Base-by-base conservation (phyloP, 1,284 basidiomycete species). In the Sparassis latifolia region DNA sequence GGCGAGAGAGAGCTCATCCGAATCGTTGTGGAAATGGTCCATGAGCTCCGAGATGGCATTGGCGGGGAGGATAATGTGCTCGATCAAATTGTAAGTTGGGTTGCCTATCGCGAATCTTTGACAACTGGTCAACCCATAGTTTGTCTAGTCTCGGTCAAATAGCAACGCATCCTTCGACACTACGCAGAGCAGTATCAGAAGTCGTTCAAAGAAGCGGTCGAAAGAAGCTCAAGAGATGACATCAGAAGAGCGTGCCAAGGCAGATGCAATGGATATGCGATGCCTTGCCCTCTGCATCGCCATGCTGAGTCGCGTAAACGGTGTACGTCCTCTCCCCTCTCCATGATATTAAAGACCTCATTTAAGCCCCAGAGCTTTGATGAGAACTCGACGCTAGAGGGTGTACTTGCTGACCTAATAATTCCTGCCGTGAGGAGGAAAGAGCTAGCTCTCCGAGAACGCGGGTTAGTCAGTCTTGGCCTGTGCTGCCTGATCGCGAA, bases 1-100 rank as follows among this genome's bases (percentile, higher is more conserved):
- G 87, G 80, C 33, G 95, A 99, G 69, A 77, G 86, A 7, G 96
- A 98, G 64, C 79, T 98, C 45, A 93, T 98, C 64, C 85, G 92
- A 1, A 83, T 99, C 33, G 85, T 97, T 2, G 95, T 98, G 28
- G 96, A 99, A 62, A 85, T 97, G 29, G 85, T 97, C 3, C 87
- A 94, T 48, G 89, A 92, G 54, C 74, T 96, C 10, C 77, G 92
- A 10, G 88, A 91, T 59, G 70, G 72, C 1, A 77, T 79, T 28
- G 77, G 79, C 3, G 79, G 80, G 4, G 75, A 77, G 12, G 72
- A 69, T 5, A 61, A 52, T 29, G 7, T 28, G 2, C 47, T 49
- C 30, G 37, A 44, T 20, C 35, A 37, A 6, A 37, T 7, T 12
- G 35, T 37, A 12, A 37, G 35, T 20, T 20, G 20, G 20, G 20